Conservation (phyloP, 2,329 filamentous ascomycete genomes). For the Nothopassalora personata region DNA sequence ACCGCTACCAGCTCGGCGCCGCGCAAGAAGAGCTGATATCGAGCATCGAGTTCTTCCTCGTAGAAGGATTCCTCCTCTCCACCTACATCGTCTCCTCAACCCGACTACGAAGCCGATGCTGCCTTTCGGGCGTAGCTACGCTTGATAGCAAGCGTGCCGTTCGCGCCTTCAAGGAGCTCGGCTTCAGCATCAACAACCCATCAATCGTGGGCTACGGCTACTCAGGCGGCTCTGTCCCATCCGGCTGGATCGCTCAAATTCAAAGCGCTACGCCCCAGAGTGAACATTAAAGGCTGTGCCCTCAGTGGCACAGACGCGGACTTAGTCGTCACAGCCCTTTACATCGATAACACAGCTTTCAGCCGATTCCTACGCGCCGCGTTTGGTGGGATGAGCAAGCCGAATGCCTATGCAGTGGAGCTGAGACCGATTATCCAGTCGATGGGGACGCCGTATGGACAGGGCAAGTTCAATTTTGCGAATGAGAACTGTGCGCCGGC, state of each 20-base stretch:
- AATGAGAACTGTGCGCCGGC: constrained; percentile 19
- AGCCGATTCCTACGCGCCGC: constrained; percentile 26
- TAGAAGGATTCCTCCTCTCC: constrained; percentile 18
- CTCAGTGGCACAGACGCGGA: constrained; percentile 47
- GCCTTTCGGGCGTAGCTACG: constrained; percentile 37
- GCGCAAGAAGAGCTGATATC: constrained; percentile 23
- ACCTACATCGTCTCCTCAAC: constrained; percentile 30
- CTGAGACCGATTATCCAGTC: constrained; percentile 16
- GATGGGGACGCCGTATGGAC: constrained; percentile 22
- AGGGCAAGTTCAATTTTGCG: constrained; percentile 15
- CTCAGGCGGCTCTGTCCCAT: constrained; percentile 50
- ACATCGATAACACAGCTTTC: constrained; percentile 24
- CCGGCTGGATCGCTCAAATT: constrained; percentile 49
- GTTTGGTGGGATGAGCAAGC: constrained; percentile 21
- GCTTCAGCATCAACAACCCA: constrained; percentile 17
- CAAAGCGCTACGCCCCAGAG: constrained; percentile 51
- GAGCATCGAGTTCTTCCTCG: constrained; percentile 18
- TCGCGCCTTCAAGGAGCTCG: constrained; percentile 25
- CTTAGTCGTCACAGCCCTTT: constrained; percentile 24
- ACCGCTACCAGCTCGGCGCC: constrained; percentile 27
- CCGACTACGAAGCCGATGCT: constrained; percentile 41
- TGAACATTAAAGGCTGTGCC: constrained; percentile 46
- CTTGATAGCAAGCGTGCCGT: constrained; percentile 42
- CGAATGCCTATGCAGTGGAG: constrained; percentile 22
- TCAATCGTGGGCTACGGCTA: constrained; percentile 49